Percentiles rank a stretch among this genome's conserved stretches.
phyloP scores from a whole-genome alignment of 2,329 filamentous ascomycete species.

The Sporothrix schenckii region DNA sequence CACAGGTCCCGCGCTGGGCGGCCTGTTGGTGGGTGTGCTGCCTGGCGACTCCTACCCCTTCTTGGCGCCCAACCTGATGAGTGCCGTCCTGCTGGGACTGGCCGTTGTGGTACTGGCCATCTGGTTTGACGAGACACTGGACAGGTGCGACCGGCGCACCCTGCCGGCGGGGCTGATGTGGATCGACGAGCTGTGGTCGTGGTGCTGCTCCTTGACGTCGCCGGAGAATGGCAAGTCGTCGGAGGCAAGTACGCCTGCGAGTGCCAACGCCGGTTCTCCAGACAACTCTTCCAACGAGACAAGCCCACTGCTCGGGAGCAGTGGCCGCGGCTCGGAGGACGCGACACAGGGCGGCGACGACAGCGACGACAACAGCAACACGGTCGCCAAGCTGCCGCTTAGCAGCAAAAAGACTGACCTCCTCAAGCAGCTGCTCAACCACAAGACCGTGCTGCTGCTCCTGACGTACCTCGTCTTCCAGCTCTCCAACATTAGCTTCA shows the following conservation, averaged over 20 bases:
- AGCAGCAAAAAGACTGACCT: conserved; percentile 44
- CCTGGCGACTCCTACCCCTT: conserved; percentile 73
- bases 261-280: background rate
- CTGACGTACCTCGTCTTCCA: conserved; percentile 91
- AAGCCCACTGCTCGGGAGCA: conserved; percentile 24
- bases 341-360: conserved; percentile 40
- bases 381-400: background rate
- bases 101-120: conserved; percentile 75
- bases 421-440: conserved; percentile 67
- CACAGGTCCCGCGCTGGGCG: conserved; percentile 88
- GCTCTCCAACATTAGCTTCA: conserved; percentile 91
- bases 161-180: conserved; percentile 39
- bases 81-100: conserved; percentile 69
- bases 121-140: conserved; percentile 84
- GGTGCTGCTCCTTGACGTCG: conserved; percentile 33
- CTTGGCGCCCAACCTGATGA: conserved; percentile 78
- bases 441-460: conserved; percentile 80
- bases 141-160: conserved; percentile 45
- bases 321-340: background rate
- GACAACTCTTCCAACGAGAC: conserved; percentile 26
- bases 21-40: conserved; percentile 70
- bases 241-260: background rate
- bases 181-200: conserved; percentile 41
- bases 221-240: background rate
- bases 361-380: conserved; percentile 46